Conservation (phyloP, 768 basidiomycete genomes). For the Tricholoma terreum region DNA sequence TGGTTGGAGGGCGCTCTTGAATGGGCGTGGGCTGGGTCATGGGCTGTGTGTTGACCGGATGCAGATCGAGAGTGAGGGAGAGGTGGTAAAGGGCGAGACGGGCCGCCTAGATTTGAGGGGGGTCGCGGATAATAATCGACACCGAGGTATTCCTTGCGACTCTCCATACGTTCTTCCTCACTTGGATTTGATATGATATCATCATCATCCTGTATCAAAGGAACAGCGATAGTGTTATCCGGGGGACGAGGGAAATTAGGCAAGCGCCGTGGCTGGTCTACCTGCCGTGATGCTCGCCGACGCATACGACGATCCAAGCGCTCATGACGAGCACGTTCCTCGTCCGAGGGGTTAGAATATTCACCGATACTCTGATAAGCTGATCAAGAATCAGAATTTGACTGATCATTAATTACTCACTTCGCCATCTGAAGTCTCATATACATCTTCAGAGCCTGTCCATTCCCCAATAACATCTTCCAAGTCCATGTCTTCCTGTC, state of each 20-base stretch:
- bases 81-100: constrained; percentile 53
- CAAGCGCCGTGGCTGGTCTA: constrained; percentile 66
- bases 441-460: constrained; percentile 80
- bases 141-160: constrained; percentile 42
- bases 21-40: constrained; percentile 64
- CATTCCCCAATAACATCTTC: constrained; percentile 63
- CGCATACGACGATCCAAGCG: constrained; percentile 63
- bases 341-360: constrained; percentile 90
- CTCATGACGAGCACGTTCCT: constrained; percentile 73
- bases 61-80: constrained; percentile 63
- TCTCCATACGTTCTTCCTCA: constrained; percentile 55
- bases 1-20: constrained; percentile 41
- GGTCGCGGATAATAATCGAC: constrained; percentile 46
- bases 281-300: constrained; percentile 43
- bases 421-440: constrained; percentile 58
- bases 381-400: constrained; percentile 11
- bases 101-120: constrained; percentile 40
- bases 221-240: constrained; percentile 42
- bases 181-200: constrained; percentile 87
- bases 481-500: constrained; percentile 22
- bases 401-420: constrained; percentile 35
- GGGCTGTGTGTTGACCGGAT: constrained; percentile 57
- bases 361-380: constrained; percentile 71
- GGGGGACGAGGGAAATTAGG: constrained; percentile 83
- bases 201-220: constrained; percentile 48